Percentiles rank a stretch among this genome's conserved stretches.
These are phyloP conservation scores for Suillus fuscotomentosus DNA, from an alignment of 768 basidiomycete genomes.

Conservation along the genomic window DNA sequence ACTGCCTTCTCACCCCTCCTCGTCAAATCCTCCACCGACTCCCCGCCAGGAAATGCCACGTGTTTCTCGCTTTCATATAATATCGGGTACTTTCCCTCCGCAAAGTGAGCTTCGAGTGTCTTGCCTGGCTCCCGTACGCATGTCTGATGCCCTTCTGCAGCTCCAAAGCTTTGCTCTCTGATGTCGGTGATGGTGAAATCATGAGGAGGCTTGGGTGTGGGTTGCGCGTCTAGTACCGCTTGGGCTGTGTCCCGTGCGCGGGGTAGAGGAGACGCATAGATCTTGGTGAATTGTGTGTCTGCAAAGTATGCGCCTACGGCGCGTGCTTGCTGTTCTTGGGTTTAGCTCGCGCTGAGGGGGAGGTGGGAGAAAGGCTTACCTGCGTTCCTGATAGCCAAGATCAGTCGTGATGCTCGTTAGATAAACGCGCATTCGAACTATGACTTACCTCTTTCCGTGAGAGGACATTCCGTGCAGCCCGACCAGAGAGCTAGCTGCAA, in stretches of 20 bases:
- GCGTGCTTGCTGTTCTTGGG: conserved; percentile 53
- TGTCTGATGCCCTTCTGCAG: conserved; percentile 64
- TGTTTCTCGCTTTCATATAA: conserved; percentile 35
- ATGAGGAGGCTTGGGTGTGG: conserved; percentile 44
- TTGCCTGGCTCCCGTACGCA: conserved; percentile 21
- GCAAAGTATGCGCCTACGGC: conserved; percentile 60
- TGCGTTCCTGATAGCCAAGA: background rate
- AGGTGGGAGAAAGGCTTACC: background rate
- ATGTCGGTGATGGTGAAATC: conserved; percentile 39
- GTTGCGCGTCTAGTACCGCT: conserved; percentile 50
- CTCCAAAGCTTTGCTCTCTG: conserved; percentile 69
- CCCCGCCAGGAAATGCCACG: conserved; percentile 61
- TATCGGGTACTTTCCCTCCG: conserved; percentile 52
- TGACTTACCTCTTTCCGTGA: conserved; percentile 2
- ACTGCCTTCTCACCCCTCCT: conserved; percentile 52
- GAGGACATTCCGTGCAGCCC: conserved; percentile 3
- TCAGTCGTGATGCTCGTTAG: background rate
- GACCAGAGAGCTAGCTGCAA: conserved; percentile 3
- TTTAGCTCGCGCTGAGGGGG: background rate
- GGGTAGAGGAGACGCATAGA: conserved; percentile 66
- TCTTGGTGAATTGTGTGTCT: conserved; percentile 46
- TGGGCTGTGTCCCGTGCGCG: conserved; percentile 64
- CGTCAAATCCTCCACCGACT: conserved; percentile 63
- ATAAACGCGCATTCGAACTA: background rate
- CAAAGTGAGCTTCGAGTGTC: conserved; percentile 46